phyloP scores from a whole-genome alignment of 2,329 filamentous ascomycete genomes.

The Sarocladiaceae sp. region DNA sequence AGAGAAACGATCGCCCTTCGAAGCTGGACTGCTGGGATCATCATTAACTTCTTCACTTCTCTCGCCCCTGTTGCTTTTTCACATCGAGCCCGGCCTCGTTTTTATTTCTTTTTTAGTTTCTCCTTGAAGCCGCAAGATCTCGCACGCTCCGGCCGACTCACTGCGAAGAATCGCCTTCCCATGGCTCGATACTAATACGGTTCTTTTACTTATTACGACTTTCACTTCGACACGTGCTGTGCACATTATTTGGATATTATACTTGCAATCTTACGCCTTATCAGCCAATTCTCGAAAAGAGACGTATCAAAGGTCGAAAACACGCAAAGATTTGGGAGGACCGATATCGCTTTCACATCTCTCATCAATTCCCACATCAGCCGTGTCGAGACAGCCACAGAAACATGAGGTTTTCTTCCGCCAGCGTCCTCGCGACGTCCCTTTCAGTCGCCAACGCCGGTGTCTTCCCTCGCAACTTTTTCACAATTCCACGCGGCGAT shows the following conservation, averaged over 20 bases:
- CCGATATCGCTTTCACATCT: too few species aligned
- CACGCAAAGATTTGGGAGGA: too few species aligned
- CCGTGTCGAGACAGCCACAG: too few species aligned
- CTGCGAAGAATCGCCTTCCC: not conserved
- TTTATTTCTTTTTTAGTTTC: not conserved
- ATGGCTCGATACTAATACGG: slow-evolving; percentile 6
- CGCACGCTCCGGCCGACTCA: not conserved
- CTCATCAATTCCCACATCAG: not conserved
- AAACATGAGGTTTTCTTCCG: slow-evolving; percentile 5
- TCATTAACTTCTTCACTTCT: too few species aligned
- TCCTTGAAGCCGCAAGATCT: too few species aligned
- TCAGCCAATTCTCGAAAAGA: too few species aligned
- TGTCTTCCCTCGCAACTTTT: slow-evolving; percentile 5
- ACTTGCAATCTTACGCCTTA: too few species aligned
- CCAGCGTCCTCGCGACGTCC: slow-evolving; percentile 1
- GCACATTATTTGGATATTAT: too few species aligned
- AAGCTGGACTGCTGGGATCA: too few species aligned
- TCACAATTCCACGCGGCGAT: slow-evolving; percentile 1
- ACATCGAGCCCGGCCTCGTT: not conserved
- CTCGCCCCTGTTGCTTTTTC: slow-evolving; percentile 5
- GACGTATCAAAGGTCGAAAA: too few species aligned
- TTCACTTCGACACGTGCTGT: slow-evolving; percentile 1
- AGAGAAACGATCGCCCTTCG: too few species aligned
- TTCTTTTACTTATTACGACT: not conserved
- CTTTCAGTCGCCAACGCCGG: slow-evolving; percentile 4